Evolutionary conservation across 345 rosid genomes (phyloP).

Genomic region (Brassica nigra): DNA sequence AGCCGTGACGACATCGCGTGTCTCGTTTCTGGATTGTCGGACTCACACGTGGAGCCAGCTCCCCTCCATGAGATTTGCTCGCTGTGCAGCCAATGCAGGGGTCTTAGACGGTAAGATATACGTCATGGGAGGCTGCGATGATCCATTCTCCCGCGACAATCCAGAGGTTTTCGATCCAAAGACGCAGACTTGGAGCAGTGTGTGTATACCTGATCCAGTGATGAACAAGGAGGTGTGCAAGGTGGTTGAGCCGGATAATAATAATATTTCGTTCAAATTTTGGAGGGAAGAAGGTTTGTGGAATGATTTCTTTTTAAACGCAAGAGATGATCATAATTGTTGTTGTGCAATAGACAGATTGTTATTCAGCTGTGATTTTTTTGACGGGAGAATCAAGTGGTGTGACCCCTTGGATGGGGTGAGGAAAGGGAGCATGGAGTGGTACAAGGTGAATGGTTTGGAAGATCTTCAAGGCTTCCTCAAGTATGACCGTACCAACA

Average conservation of each 20-base stretch:
- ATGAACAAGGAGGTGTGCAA: neutral
- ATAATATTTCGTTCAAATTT: neutral
- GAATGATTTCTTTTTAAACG: neutral
- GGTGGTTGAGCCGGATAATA: neutral
- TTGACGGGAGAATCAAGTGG: neutral
- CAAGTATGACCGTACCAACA: neutral
- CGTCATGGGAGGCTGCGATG: neutral
- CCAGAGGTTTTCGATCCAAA: constrained; percentile 1
- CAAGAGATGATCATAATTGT: neutral
- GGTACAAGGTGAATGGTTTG: neutral
- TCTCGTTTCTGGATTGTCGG: neutral
- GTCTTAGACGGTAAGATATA: neutral
- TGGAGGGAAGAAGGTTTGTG: neutral
- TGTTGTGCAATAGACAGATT: neutral
- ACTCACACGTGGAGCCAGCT: neutral
- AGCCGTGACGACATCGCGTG: neutral
- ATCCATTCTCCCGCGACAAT: neutral
- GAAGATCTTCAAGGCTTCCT: neutral
- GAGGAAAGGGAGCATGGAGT: neutral
- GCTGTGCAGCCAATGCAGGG: neutral
- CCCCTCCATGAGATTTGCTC: neutral
- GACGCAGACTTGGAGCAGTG: neutral
- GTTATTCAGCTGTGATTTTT: neutral
- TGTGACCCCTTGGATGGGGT: neutral
- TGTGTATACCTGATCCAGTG: neutral